Conservation (phyloP, 169 alveolate genomes). For the Plasmodium gallinaceum region DNA sequence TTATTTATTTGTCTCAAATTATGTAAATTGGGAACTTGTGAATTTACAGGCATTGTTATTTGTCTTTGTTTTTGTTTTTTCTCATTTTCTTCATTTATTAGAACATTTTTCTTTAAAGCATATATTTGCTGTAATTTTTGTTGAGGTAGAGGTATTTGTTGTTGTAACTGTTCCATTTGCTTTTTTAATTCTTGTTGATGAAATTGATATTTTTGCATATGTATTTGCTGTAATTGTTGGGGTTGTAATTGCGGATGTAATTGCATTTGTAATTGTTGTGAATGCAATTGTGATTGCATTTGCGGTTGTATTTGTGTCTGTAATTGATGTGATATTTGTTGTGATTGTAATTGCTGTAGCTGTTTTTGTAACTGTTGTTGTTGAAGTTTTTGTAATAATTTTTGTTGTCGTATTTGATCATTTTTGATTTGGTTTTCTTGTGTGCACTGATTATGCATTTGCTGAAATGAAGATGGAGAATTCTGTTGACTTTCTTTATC, state of each 20-base stretch:
- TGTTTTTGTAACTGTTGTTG: constrained; percentile 18
- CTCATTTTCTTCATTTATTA: constrained; percentile 36
- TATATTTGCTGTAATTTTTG: constrained; percentile 58
- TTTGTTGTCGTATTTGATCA: constrained; percentile 46
- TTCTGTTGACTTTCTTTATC: constrained; percentile 42
- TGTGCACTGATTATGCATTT: constrained; percentile 17
- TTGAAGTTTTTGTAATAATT: constrained; percentile 31
- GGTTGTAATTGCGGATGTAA: not conserved
- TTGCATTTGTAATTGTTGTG: constrained; percentile 4
- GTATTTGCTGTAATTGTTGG: constrained; percentile 33
- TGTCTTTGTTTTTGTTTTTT: constrained; percentile 25
- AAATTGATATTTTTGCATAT: constrained; percentile 30
- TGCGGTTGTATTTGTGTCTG: constrained; percentile 21
- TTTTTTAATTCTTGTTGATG: constrained; percentile 52
- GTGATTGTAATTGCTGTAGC: constrained; percentile 15
- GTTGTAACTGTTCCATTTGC: constrained; percentile 69
- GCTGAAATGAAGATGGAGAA: constrained; percentile 20
- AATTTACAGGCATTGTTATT: constrained; percentile 32
- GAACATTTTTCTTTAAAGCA: constrained; percentile 37
- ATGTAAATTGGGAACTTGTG: constrained; percentile 32
- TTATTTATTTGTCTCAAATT: constrained; percentile 13
- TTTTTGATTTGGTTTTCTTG: constrained; percentile 24
- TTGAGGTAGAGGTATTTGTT: constrained; percentile 40
- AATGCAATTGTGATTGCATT: constrained; percentile 4
- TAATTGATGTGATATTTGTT: constrained; percentile 16